Base-by-base conservation (phyloP, 345 rosid species). In the Acer campestre region DNA sequence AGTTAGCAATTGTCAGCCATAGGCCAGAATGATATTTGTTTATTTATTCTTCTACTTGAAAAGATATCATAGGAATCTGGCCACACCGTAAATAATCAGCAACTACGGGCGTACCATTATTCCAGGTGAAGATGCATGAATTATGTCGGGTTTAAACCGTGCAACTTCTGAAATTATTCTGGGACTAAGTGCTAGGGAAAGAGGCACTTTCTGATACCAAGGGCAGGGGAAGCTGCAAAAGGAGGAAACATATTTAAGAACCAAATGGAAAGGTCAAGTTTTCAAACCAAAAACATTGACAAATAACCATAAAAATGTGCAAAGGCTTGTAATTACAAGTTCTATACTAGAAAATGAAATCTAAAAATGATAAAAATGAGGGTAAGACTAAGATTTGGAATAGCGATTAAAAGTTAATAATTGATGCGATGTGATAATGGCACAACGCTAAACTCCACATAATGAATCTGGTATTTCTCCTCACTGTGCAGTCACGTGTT, bases 121-220 rank as follows among this genome's bases (percentile, higher is more conserved):
- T 44, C 99, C 99, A 29, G 99, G 99, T 65, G 99, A 96, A 23
- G 98, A 91, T 80, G 99, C 98, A 79, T 96, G 99, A 64, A 96
- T 96, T n/a, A 96, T 96, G 82, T 96, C 99, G 58, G 99, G 99
- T 86, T 96, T 96, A 82, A 96, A 96, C 75, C 85, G 82, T 20
- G 99, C 98, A 82, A 96, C 93, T 85, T 91, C 98, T 46, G 97
- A 94, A 77, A 96, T 91, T 84, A 96, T 96, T 86, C 99, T 90
- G 8, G 99, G 99, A 86, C 98, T 94, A 69, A 94, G 97, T 51
- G 99, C 99, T 59, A 96, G 84, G 9, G 99, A 96, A 69, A 96
- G 97, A 11, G 97, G 98, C 73, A 96, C 98, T 78, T 96, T 96
- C 81, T 94, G 94, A 86, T 96, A 96, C 83, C 83, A 96, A 55